These are phyloP conservation scores for Sordaria brevicollis DNA, from an alignment of 495 filamentous ascomycete species.

Conservation along the genomic window DNA sequence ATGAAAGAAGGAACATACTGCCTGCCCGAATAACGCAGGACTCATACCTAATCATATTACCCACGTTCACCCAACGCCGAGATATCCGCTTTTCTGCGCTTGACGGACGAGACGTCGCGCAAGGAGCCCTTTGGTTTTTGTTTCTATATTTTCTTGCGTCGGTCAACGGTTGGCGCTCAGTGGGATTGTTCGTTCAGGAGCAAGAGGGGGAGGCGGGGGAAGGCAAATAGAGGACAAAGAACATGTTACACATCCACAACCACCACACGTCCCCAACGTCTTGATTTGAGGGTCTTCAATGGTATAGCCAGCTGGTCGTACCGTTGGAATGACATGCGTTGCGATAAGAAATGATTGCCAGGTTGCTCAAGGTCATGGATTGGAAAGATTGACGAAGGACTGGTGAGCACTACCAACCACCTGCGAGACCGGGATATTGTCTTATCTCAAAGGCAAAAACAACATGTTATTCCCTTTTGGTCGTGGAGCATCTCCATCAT, in stretches of 20 bases:
- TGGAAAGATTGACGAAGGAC: not conserved
- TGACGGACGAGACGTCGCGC: slow-evolving; percentile 11
- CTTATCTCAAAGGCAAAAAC: slow-evolving; percentile 6
- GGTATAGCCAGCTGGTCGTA: not conserved
- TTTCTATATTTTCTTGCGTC: slow-evolving; percentile 18
- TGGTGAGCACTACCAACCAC: slow-evolving; percentile 1
- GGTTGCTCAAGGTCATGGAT: not conserved
- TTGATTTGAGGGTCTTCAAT: not conserved
- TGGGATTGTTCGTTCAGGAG: not conserved
- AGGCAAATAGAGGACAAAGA: not conserved
- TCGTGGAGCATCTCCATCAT: not conserved
- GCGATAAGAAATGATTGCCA: not conserved
- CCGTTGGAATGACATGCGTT: slow-evolving; percentile 2
- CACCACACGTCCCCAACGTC: not conserved
- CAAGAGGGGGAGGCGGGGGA: not conserved
- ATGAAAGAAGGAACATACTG: not conserved
- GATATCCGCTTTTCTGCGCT: slow-evolving; percentile 19
- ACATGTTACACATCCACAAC: not conserved
- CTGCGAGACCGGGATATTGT: not conserved
- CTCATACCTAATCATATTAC: not conserved
- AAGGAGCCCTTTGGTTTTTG: slow-evolving; percentile 15
- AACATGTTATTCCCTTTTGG: not conserved
- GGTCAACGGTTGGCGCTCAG: not conserved
- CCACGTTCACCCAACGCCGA: not conserved
- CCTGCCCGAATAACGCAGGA: not conserved